Evolutionary conservation across 169 alveolate species (phyloP).

Genomic region (Eimeria praecox): DNA sequence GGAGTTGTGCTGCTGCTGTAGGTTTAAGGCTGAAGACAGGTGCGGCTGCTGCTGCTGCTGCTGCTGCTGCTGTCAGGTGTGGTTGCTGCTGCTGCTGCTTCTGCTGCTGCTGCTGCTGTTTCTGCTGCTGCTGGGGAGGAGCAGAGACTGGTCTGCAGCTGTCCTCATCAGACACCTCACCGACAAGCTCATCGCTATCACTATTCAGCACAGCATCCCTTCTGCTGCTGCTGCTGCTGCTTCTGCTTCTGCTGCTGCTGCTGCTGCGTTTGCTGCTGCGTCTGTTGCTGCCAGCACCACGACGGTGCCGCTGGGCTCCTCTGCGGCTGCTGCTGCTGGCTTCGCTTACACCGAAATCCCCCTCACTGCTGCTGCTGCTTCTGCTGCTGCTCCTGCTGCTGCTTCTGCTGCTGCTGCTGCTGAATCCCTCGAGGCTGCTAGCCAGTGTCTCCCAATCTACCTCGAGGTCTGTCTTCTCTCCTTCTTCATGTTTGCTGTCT

Average conservation of each 20-base stretch:
- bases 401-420: slow-evolving; percentile 69
- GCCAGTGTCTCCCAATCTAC: slow-evolving; percentile 38
- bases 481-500: not conserved
- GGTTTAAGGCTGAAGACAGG: too few species aligned
- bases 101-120: not conserved
- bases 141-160: not conserved
- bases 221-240: slow-evolving; percentile 42
- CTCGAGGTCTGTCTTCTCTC: not conserved
- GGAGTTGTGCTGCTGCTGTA: not conserved
- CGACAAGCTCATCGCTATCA: slow-evolving; percentile 1
- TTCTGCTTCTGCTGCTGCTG: not conserved
- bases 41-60: too few species aligned
- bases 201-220: not conserved
- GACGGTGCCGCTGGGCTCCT: not conserved
- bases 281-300: slow-evolving; percentile 1
- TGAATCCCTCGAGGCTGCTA: slow-evolving; percentile 41
- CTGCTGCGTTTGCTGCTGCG: not conserved
- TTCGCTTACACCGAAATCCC: not conserved
- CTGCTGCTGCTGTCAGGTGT: too few species aligned
- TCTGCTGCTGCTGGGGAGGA: not conserved
- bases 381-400: slow-evolving; percentile 24
- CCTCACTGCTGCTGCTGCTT: not conserved
- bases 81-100: slow-evolving; percentile 7
- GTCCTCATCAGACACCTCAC: not conserved
- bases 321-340: slow-evolving; percentile 24